Percentiles rank a stretch among this genome's conserved stretches.
phyloP scores from a whole-genome alignment of 768 basidiomycete genomes.

The Xanthoconium purpureum region DNA sequence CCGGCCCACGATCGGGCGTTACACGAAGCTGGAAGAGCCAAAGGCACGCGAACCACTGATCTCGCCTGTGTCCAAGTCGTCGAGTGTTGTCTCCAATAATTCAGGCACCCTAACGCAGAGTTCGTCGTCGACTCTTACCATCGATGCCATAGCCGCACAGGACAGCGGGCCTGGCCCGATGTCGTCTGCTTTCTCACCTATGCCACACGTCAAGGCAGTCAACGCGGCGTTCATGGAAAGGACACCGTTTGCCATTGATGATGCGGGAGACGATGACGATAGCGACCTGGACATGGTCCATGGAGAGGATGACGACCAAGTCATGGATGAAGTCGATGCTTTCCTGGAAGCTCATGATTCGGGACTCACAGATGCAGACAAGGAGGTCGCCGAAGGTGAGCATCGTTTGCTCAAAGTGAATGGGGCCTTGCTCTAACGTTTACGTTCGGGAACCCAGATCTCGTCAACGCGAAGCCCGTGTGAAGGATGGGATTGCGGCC shows the following conservation, averaged over 20 bases:
- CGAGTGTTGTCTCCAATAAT: conserved; percentile 37
- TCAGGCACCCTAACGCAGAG: conserved; percentile 30
- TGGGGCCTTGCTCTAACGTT: not conserved
- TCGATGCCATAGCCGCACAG: conserved; percentile 35
- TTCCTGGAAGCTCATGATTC: conserved; percentile 94
- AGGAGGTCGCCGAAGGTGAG: conserved; percentile 72
- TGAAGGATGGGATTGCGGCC: conserved; percentile 1
- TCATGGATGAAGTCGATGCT: conserved; percentile 94
- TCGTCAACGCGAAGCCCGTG: conserved; percentile 59
- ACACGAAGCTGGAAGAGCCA: conserved; percentile 81
- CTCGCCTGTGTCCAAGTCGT: conserved; percentile 59
- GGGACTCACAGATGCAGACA: conserved; percentile 76
- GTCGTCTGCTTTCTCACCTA: conserved; percentile 43
- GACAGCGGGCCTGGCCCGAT: conserved; percentile 24
- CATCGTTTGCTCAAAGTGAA: not conserved
- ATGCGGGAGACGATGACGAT: conserved; percentile 68
- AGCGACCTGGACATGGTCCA: conserved; percentile 53
- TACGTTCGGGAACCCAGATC: conserved; percentile 36
- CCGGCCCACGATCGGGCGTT: conserved; percentile 82
- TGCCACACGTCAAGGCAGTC: conserved; percentile 70
- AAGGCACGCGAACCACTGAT: conserved; percentile 85
- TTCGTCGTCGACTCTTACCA: conserved; percentile 51
- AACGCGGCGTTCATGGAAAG: conserved; percentile 86
- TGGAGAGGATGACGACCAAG: conserved; percentile 64
- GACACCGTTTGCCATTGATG: conserved; percentile 96